These are phyloP conservation scores for Lipomyces chichibuensis DNA, from an alignment of 805 yeast species.

Conservation along the genomic window DNA sequence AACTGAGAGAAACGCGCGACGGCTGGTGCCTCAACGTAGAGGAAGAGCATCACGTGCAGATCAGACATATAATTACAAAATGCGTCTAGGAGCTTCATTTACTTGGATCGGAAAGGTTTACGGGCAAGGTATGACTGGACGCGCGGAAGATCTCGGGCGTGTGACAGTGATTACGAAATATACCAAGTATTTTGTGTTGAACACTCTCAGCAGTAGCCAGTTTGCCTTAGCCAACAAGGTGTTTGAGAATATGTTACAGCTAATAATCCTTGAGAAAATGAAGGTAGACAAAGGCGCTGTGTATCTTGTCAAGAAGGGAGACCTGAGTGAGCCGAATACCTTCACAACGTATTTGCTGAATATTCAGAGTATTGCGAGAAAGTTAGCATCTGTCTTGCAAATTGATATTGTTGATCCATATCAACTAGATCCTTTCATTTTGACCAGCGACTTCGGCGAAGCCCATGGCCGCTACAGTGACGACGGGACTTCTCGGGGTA, in stretches of 20 bases:
- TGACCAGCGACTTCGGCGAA: constrained; percentile 18
- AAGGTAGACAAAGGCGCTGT: constrained; percentile 1
- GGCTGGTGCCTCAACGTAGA: not conserved
- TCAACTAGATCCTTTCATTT: constrained; percentile 18
- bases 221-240: constrained; percentile 15
- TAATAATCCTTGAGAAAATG: constrained; percentile 9
- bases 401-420: constrained; percentile 6
- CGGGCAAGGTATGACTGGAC: constrained; percentile 53
- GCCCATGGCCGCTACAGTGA: constrained; percentile 11
- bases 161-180: constrained; percentile 67
- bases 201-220: constrained; percentile 10
- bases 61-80: constrained; percentile 2
- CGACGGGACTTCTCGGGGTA: constrained; percentile 16
- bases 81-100: not conserved
- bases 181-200: constrained; percentile 8
- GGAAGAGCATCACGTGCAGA: not conserved
- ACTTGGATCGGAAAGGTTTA: constrained; percentile 29
- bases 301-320: constrained; percentile 5
- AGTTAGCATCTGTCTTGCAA: constrained; percentile 5
- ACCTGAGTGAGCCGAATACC: not conserved
- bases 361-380: constrained; percentile 1
- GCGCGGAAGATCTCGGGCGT: constrained; percentile 74
- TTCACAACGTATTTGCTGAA: constrained; percentile 10
- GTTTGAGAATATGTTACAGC: constrained; percentile 15
- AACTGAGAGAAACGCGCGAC: not conserved